Evolutionary conservation across 805 yeast genomes (phyloP).

Genomic region (Barnettozyma populi): DNA sequence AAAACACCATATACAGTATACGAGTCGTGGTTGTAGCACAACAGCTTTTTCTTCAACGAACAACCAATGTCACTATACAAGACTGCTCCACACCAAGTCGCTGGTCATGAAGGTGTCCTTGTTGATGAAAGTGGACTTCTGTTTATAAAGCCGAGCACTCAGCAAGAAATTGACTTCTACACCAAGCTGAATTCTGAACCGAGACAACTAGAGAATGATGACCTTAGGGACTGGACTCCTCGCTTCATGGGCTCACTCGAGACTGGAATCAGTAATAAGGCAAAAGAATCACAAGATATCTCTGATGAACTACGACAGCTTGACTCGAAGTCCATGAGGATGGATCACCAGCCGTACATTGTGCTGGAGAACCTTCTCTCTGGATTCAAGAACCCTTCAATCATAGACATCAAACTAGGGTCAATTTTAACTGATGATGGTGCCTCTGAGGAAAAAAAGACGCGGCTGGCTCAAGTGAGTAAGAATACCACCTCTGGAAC

Average conservation of each 20-base stretch:
- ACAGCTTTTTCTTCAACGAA: neutral
- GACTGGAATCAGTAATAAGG: constrained; percentile 35
- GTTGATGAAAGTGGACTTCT: constrained; percentile 58
- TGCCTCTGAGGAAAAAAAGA: constrained; percentile 53
- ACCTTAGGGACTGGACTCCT: constrained; percentile 58
- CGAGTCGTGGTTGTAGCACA: no score
- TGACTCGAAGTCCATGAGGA: neutral
- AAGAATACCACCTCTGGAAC: constrained; percentile 74
- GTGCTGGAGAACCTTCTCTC: constrained; percentile 67
- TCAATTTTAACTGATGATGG: constrained; percentile 57
- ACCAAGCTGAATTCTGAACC: constrained; percentile 27
- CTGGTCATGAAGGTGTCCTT: constrained; percentile 85
- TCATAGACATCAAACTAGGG: constrained; percentile 85
- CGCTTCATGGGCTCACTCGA: constrained; percentile 53
- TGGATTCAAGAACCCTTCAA: constrained; percentile 60
- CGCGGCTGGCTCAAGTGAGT: constrained; percentile 60
- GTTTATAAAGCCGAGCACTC: constrained; percentile 63
- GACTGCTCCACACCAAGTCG: constrained; percentile 59
- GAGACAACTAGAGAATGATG: constrained; percentile 18
- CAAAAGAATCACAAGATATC: constrained; percentile 19
- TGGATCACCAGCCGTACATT: constrained; percentile 34
- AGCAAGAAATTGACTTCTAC: constrained; percentile 76
- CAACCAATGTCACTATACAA: constrained; percentile 4
- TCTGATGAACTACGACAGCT: constrained; percentile 19
- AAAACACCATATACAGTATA: no score